Percentiles rank a stretch among this genome's conserved stretches.
phyloP scores from a whole-genome alignment of 2,329 filamentous ascomycete genomes.

The Penicillium paneum region DNA sequence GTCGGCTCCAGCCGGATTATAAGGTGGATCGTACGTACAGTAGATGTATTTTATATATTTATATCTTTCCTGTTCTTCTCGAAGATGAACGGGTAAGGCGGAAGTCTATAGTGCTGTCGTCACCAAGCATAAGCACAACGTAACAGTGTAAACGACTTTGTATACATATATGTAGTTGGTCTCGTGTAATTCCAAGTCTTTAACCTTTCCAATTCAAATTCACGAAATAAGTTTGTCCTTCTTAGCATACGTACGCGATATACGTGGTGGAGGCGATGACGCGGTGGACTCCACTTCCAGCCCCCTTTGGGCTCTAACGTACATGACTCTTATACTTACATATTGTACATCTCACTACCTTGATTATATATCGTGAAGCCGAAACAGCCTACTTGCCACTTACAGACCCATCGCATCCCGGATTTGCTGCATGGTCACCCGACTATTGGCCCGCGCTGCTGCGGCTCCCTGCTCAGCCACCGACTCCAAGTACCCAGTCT shows the following conservation, averaged over 20 bases:
- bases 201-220: no score
- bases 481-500: conserved; percentile 28
- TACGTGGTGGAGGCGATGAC: conserved; percentile 19
- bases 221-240: no score
- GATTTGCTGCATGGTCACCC: conserved; percentile 33
- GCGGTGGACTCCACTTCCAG: conserved; percentile 17
- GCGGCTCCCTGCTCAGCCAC: conserved; percentile 32
- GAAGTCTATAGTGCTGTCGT: conserved; percentile 3
- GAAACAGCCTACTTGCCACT: conserved; percentile 1
- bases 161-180: no score
- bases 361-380: neutral
- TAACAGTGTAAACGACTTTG: neutral
- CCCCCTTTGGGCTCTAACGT: neutral
- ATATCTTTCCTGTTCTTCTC: no score
- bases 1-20: neutral
- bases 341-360: neutral
- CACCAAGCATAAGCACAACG: neutral
- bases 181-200: no score
- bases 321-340: neutral
- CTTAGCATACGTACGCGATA: conserved; percentile 14
- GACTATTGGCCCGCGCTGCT: conserved; percentile 32
- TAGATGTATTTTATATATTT: no score
- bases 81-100: neutral
- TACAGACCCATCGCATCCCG: conserved; percentile 34
- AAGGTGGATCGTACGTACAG: no score